phyloP scores from a whole-genome alignment of 257 asterid species.

The Forsythia viridissima region DNA sequence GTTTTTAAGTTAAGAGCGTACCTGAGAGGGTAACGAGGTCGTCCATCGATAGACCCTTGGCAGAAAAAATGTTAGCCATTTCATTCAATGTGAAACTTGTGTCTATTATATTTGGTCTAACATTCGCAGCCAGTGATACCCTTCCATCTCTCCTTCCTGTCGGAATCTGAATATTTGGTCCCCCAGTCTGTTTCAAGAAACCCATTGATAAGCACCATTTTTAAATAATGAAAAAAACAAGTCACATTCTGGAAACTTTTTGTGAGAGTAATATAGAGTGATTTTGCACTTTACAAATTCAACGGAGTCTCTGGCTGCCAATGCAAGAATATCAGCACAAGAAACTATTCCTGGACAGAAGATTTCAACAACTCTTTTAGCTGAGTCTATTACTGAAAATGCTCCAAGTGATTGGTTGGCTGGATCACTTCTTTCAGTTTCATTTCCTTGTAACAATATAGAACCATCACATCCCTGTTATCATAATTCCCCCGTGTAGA shows the following conservation, averaged over 20 bases:
- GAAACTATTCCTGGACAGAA: constrained; percentile 75
- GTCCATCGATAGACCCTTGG: constrained; percentile 63
- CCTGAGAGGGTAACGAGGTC: constrained; percentile 84
- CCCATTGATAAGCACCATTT: neutral
- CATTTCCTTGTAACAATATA: constrained; percentile 65
- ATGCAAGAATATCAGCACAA: constrained; percentile 78
- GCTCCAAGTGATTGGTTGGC: constrained; percentile 68
- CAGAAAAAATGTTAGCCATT: constrained; percentile 55
- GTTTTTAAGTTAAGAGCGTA: constrained; percentile 14
- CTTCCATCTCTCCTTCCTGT: constrained; percentile 77
- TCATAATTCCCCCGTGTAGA: neutral
- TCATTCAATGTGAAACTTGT: constrained; percentile 72
- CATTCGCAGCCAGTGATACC: constrained; percentile 54
- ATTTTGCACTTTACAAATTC: constrained; percentile 46
- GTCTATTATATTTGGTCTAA: constrained; percentile 73
- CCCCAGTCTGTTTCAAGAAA: constrained; percentile 57
- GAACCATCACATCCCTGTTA: constrained; percentile 85
- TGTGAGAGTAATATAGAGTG: neutral
- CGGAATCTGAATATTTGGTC: constrained; percentile 62
- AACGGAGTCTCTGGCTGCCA: constrained; percentile 85
- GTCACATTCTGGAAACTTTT: neutral
- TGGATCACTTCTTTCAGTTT: constrained; percentile 73
- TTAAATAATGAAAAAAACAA: neutral
- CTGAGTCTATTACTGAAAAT: constrained; percentile 63
- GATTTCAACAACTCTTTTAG: constrained; percentile 62